Base-by-base conservation (phyloP, 2,329 filamentous ascomycete species). In the Aspergillus amoenus region DNA sequence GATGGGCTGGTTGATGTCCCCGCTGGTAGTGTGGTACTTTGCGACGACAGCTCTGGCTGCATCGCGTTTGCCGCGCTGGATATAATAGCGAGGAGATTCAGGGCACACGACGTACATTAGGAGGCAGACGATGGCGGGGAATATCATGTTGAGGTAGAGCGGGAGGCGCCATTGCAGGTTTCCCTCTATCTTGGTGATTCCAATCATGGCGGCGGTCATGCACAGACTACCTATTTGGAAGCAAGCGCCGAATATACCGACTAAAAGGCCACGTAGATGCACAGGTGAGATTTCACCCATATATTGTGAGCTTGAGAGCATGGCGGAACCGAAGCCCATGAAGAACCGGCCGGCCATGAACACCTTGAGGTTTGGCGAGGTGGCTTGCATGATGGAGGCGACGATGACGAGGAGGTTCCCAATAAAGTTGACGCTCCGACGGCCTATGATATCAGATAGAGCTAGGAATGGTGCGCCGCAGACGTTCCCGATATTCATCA, bases 371-470 rank as follows among this genome's bases (percentile, higher is more conserved):
- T 64, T 68, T 7, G 42, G 53, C 2, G 67, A 60, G 37, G 61
- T 65, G 13, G 65, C 67, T 57, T 79, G 76, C 57, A 79, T 61
- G 12, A 79, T 64, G 3, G 77, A 74, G 5, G 77, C 75, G n/a
- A 75, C 61, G 30, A 80, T 68, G n/a, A 80, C 77, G 44, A 81
- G 69, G 21, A 67, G 57, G 48, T 80, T 81, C 3, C 79, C 79
- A 9, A 73, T 47, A 48, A 80, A 80, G 59, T 78, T 80, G 65
- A 79, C 72, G 5, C 78, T 79, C 57, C 81, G 78, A 54, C 81
- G 77, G 44, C 82, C 81, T 61, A 82, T 77, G 7, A 81, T 73
- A 66, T 83, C 81, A 59, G 79, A 77, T 7, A 82, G 72, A 6
- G 76, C 73, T 52, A 82, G 73, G 47, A 83, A 80, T 0, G 80